Base-by-base conservation (phyloP, 371 early-diverging fungal species). In the Spraguea lophii region DNA sequence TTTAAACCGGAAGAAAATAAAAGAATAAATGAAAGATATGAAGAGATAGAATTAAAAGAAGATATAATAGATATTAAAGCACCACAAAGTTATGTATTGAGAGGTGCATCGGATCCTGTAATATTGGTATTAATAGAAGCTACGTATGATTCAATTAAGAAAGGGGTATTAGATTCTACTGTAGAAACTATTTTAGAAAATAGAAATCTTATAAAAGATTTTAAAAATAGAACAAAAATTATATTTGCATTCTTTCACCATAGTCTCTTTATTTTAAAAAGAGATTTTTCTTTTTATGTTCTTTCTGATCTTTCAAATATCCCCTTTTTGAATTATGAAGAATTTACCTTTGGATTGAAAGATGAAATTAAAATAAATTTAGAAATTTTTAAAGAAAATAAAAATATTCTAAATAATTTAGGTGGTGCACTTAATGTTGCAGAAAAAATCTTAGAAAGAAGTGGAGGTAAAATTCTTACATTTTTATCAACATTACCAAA, bases 51-150 rank as follows among this genome's bases (percentile, higher is more conserved):
- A 24, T 37, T 69, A 16, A 51, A 20, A 37, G 48, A 59, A 17
- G 26, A 52, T 2, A 51, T 61, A 9, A 63, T 70, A 54, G 65
- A 62, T n/a, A 25, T 66, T 24, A 38, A 50, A 6, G 59, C 67
- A 20, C 59, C 65, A 15, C 20, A 21, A 1, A 49, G 34, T 24
- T 65, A 57, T 40, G 50, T 22, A 32, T 13, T 51, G 17, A 41
- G 26, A 45, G 47, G 48, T 17, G 58, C 46, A 40, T 49, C 42
- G 20, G 55, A 41, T 21, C 62, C 50, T 17, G 26, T 21, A 17
- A 45, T 54, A 34, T 56, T 39, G 48, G 66, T 62, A 25, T 21
- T 52, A 17, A 54, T 70, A 50, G 68, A 70, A 30, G 49, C 45
- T n/a, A 48, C 61, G 10, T 47, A 38, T 47, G 52, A 61, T 19